Evolutionary conservation across 805 yeast species (phyloP).

Genomic region (Cephaloascus albidus): DNA sequence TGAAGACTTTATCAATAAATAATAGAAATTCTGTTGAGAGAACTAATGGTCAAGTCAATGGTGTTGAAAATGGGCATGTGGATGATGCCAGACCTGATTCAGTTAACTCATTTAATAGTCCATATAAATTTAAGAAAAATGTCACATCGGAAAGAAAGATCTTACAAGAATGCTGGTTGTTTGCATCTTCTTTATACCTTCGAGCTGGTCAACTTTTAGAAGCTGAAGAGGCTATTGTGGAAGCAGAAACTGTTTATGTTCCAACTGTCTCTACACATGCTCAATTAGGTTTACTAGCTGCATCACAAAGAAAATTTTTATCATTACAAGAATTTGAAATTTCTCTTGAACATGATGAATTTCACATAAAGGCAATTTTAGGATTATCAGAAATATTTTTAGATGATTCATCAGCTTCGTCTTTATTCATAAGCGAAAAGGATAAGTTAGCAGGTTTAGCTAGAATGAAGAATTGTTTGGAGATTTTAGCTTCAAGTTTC

Average conservation of each 20-base stretch:
- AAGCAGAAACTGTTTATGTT: constrained; percentile 46
- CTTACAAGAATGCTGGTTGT: constrained; percentile 63
- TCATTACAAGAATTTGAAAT: constrained; percentile 60
- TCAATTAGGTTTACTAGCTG: constrained; percentile 35
- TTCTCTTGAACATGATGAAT: constrained; percentile 41
- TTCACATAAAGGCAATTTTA: constrained; percentile 40
- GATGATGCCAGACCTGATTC: neutral
- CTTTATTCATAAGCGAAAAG: constrained; percentile 40
- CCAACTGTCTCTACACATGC: constrained; percentile 41
- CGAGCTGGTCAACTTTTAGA: constrained; percentile 46
- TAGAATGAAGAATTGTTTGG: constrained; percentile 38
- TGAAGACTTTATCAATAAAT: neutral
- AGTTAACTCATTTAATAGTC: neutral
- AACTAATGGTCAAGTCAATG: neutral
- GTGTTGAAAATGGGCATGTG: neutral
- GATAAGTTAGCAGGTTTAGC: constrained; percentile 57
- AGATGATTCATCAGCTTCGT: constrained; percentile 23
- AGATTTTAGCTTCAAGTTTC: constrained; percentile 28
- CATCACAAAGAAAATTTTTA: constrained; percentile 29
- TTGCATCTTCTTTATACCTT: constrained; percentile 58
- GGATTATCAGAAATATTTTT: constrained; percentile 46
- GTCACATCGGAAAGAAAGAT: constrained; percentile 20
- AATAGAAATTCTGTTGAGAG: neutral
- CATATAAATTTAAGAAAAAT: neutral
- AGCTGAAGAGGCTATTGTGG: constrained; percentile 62